Evolutionary conservation across 306 rosid genomes (phyloP).

Genomic region (Dryas drummondii): DNA sequence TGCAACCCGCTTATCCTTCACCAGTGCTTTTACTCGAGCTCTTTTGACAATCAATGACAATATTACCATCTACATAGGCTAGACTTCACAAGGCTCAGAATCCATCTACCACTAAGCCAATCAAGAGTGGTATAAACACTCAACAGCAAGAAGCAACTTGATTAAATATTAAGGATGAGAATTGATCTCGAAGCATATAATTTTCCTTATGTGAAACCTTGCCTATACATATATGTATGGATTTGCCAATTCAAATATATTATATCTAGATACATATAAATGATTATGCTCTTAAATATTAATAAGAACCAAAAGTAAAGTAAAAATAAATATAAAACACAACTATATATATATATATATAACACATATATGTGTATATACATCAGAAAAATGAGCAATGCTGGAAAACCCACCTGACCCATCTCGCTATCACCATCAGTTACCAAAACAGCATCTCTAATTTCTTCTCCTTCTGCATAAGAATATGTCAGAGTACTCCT

Average conservation of each 20-base stretch:
- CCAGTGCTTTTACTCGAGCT: slow-evolving; percentile 73
- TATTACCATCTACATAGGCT: slow-evolving; percentile 81
- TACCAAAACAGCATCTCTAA: slow-evolving; percentile 78
- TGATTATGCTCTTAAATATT: no score
- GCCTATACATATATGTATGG: neutral
- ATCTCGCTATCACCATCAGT: slow-evolving; percentile 88
- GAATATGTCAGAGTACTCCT: slow-evolving; percentile 15
- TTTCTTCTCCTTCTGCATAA: slow-evolving; percentile 53
- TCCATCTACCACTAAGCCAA: slow-evolving; percentile 24
- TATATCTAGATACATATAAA: no score
- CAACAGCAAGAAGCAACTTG: neutral
- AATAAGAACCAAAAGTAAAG: no score
- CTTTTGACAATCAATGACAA: slow-evolving; percentile 81
- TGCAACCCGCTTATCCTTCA: slow-evolving; percentile 80
- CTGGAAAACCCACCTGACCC: slow-evolving; percentile 75
- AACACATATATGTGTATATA: neutral
- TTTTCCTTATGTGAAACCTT: neutral
- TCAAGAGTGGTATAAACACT: neutral
- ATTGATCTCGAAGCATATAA: neutral
- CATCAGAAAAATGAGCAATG: neutral
- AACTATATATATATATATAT: no score
- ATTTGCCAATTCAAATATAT: no score
- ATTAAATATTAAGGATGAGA: no score
- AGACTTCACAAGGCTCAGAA: slow-evolving; percentile 35
- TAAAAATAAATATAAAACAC: no score